A percentile compares a stretch with the other conserved stretches of the same genome.
Conservation (phyloP, 2,329 filamentous ascomycete genomes). For the Curvularia hawaiiensis region DNA sequence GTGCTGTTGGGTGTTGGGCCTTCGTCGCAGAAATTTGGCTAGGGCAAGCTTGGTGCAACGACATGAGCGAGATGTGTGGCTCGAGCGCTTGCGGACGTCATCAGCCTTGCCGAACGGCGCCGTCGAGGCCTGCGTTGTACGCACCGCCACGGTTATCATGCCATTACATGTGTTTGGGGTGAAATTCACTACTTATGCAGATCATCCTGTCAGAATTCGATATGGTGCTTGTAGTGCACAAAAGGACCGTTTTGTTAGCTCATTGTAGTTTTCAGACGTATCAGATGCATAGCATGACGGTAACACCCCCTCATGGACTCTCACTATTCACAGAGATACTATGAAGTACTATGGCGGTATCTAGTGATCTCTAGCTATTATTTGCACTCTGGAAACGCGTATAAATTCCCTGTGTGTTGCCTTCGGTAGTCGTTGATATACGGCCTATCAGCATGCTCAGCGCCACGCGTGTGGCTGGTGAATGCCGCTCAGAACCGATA, state of each 20-base stretch:
- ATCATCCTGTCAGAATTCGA: background rate
- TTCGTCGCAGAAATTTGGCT: slow-evolving; percentile 24
- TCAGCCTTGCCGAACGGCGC: slow-evolving; percentile 15
- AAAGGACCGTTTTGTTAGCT: background rate
- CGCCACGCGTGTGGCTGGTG: background rate
- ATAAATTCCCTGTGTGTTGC: background rate
- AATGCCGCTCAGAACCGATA: background rate
- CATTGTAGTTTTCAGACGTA: background rate
- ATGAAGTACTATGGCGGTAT: background rate
- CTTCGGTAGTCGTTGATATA: background rate
- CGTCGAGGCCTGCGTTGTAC: background rate
- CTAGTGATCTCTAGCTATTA: background rate
- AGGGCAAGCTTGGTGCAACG: slow-evolving; percentile 15
- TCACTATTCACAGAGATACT: background rate
- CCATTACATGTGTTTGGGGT: background rate
- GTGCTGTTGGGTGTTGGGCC: slow-evolving; percentile 17
- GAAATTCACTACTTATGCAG: background rate
- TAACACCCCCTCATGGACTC: background rate
- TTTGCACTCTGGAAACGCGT: background rate
- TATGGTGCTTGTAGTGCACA: background rate
- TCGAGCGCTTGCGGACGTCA: slow-evolving; percentile 22
- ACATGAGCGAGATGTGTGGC: slow-evolving; percentile 17
- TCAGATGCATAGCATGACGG: background rate
- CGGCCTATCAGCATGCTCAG: background rate
- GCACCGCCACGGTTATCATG: background rate